phyloP scores from a whole-genome alignment of 2,329 filamentous ascomycete species.

The Neocatenulostroma microsporum region DNA sequence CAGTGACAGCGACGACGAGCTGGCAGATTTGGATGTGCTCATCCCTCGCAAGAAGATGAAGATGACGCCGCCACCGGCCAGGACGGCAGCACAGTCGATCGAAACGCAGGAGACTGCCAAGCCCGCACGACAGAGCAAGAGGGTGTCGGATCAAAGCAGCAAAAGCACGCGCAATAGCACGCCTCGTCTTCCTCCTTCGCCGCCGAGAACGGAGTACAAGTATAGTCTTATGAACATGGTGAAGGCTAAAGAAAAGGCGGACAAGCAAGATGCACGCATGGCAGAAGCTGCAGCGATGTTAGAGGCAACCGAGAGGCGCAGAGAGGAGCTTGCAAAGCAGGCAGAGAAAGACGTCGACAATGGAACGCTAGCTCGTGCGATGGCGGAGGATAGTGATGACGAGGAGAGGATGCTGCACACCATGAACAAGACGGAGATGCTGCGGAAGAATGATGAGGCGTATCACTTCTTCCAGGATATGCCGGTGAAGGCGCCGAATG shows the following conservation, averaged over 20 bases:
- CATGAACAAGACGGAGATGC: conserved; percentile 54
- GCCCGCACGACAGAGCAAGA: conserved; percentile 5
- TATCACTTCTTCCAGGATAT: conserved; percentile 51
- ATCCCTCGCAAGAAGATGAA: conserved; percentile 24
- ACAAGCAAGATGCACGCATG: conserved; percentile 18
- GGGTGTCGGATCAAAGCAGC: conserved; percentile 4
- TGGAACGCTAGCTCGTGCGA: conserved; percentile 4
- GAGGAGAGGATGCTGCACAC: conserved; percentile 49
- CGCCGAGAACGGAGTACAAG: conserved; percentile 20
- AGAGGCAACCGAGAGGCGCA: conserved; percentile 10
- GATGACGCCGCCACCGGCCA: conserved; percentile 17
- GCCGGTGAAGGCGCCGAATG: conserved; percentile 8
- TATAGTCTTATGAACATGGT: conserved; percentile 23
- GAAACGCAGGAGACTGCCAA: neutral
- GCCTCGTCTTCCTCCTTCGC: conserved; percentile 10
- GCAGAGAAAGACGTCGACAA: conserved; percentile 2
- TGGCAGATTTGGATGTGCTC: conserved; percentile 22
- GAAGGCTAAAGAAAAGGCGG: conserved; percentile 19
- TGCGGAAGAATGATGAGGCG: conserved; percentile 44
- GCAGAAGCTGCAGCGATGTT: conserved; percentile 17
- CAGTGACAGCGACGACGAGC: conserved; percentile 20
- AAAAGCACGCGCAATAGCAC: neutral
- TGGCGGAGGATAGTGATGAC: conserved; percentile 41
- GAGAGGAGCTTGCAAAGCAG: conserved; percentile 10
- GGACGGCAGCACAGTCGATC: neutral